Base-by-base conservation (phyloP, 1,284 basidiomycete genomes). In the Paramarasmius palmivorus region DNA sequence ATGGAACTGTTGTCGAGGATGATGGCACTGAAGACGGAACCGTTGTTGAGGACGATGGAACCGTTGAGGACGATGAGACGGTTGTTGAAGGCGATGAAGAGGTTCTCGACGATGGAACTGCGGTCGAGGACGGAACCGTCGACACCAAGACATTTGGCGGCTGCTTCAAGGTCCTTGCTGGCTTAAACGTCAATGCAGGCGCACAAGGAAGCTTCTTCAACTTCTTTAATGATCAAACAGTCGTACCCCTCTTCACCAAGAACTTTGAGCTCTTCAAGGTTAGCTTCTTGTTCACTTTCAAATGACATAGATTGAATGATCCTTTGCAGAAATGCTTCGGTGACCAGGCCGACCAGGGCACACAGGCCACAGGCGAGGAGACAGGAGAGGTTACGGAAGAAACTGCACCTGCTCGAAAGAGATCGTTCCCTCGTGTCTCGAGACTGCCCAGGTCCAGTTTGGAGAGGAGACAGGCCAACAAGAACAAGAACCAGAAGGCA, bases 261-360 rank as follows among this genome's bases (percentile, higher is more conserved):
- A 55, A 62, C 23, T 64, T 64, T 32, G 52, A 58, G 12, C 40
- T 64, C 29, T 61, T 63, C 60, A 51, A 64, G 59, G 63, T 64
- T 9, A 4, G 57, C 50, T n/a, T 1, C 26, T 46, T 29, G 4
- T 4, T 6, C 15, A 6, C 12, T 40, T 29, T 38, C 14, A 19
- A 37, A 40, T 19, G 19, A 40, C n/a, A 17, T 42, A 39, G 34
- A 34, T 50, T 53, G 8, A 36, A 19, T 36, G 7, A 19, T 39
- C 4, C 25, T 40, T 6, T 32, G 12, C 29, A 63, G 61, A 63
- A 60, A 60, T 63, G 58, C 26, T 61, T 63, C 47, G 61, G 61
- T 5, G 41, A 55, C 23, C 50, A 41, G 7, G 49, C 55, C 12
- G 39, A 19, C 42, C 23, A 41, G 52, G 58, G 5, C 49, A 34